Evolutionary conservation across 192 early-diverging fungal genomes (phyloP).

Genomic region (Gonapodya prolifera): DNA sequence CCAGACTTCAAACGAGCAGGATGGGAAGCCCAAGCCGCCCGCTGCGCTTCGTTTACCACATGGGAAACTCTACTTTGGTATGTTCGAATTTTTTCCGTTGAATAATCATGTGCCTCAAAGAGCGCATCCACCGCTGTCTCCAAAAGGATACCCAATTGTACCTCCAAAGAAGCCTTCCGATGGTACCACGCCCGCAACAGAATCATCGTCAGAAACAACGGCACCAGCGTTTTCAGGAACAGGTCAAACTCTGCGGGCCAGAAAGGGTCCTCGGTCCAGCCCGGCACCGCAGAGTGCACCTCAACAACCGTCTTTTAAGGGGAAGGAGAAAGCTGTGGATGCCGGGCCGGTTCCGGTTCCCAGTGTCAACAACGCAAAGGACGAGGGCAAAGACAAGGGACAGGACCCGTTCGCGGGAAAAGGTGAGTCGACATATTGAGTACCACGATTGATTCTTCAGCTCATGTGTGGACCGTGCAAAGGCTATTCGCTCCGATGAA

Average conservation of each 20-base stretch:
- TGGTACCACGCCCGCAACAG: background rate
- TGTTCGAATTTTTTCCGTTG: too few species aligned
- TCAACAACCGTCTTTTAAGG: background rate
- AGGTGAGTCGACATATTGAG: background rate
- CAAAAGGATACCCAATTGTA: conserved; percentile 51
- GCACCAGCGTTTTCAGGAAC: background rate
- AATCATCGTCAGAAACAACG: background rate
- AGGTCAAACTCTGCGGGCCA: conserved; percentile 2
- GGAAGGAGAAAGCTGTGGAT: background rate
- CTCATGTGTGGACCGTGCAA: background rate
- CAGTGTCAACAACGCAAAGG: background rate
- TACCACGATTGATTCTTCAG: background rate
- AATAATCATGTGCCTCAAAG: too few species aligned
- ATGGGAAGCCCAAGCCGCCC: conserved; percentile 27
- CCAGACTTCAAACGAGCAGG: background rate
- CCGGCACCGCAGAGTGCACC: background rate
- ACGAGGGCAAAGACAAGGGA: background rate
- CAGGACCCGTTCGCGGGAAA: background rate
- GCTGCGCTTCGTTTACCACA: conserved; percentile 70
- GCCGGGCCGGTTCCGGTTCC: background rate
- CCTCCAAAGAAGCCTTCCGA: conserved; percentile 34
- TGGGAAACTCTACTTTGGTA: conserved; percentile 80
- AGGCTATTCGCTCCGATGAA: background rate
- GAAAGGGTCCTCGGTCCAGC: conserved; percentile 2
- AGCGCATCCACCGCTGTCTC: conserved; percentile 2